Percentiles rank a stretch among this genome's conserved stretches.
phyloP scores from a whole-genome alignment of 1,284 basidiomycete species.

The Fistulina hepatica region DNA sequence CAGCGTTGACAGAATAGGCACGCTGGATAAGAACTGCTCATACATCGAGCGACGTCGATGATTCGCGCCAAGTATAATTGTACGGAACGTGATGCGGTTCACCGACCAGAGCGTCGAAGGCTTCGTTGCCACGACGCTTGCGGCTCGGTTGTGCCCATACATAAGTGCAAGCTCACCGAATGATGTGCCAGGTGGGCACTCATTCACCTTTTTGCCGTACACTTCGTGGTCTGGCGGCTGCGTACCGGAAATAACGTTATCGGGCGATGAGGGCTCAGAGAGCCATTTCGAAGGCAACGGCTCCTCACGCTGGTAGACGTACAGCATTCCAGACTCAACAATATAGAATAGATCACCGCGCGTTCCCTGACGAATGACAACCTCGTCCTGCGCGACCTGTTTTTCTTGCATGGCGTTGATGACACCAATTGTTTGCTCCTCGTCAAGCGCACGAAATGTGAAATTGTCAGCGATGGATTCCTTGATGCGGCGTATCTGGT shows the following conservation, averaged over 20 bases:
- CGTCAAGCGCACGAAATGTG: conserved; percentile 92
- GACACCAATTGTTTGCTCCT: conserved; percentile 90
- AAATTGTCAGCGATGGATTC: conserved; percentile 83
- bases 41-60: conserved; percentile 89
- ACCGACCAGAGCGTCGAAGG: conserved; percentile 87
- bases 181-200: conserved; percentile 77
- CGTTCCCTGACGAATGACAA: conserved; percentile 94
- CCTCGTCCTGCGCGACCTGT: conserved; percentile 58
- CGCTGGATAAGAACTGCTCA: conserved; percentile 89
- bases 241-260: too few species aligned
- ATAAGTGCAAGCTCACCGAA: conserved; percentile 97
- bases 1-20: conserved; percentile 79
- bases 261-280: conserved; percentile 17
- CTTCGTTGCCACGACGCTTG: conserved; percentile 82
- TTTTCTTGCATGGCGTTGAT: conserved; percentile 94
- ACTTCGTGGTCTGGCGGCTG: conserved; percentile 55
- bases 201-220: conserved; percentile 76
- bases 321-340: conserved; percentile 81
- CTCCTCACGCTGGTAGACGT: conserved; percentile 76
- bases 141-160: conserved; percentile 95
- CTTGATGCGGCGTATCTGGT: conserved; percentile 84
- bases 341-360: conserved; percentile 98
- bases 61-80: conserved; percentile 87
- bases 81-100: conserved; percentile 96
- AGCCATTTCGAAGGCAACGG: conserved; percentile 50